A percentile compares a stretch with the other conserved stretches of the same genome.
These are phyloP conservation scores for Neocallimastix lanati DNA, from an alignment of 192 early-diverging fungal species.

Conservation along the genomic window DNA sequence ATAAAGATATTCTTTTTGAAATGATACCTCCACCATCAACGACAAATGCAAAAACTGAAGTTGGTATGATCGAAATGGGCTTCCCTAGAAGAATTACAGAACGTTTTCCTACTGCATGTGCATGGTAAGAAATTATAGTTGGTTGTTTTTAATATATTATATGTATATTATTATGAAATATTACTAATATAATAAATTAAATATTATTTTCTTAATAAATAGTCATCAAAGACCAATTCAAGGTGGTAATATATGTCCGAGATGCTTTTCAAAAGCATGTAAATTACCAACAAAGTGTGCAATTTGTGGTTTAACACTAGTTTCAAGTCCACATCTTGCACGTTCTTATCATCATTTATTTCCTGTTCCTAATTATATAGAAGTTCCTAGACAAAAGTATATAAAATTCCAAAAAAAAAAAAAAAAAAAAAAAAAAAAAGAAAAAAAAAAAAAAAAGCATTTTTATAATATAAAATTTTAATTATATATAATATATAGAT, in stretches of 20 bases:
- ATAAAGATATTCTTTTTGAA: constrained; percentile 67
- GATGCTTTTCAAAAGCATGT: constrained; percentile 65
- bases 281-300: constrained; percentile 83
- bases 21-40: constrained; percentile 67
- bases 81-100: constrained; percentile 50
- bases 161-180: too few species aligned
- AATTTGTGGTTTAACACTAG: constrained; percentile 69
- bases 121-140: constrained; percentile 31
- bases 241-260: constrained; percentile 68
- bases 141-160: too few species aligned
- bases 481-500: too few species aligned
- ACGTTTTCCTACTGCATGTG: constrained; percentile 46
- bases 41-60: constrained; percentile 16
- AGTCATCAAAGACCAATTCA: constrained; percentile 48
- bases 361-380: constrained; percentile 67
- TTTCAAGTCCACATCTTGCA: constrained; percentile 76
- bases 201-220: background rate
- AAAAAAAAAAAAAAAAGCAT: too few species aligned
- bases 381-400: constrained; percentile 31
- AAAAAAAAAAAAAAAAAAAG: too few species aligned
- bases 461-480: too few species aligned
- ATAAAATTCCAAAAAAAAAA: too few species aligned
- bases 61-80: constrained; percentile 67
- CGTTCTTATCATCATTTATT: constrained; percentile 89
- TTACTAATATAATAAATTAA: too few species aligned